Conservation (phyloP, 2,329 filamentous ascomycete species). For the Coniella lustricola region DNA sequence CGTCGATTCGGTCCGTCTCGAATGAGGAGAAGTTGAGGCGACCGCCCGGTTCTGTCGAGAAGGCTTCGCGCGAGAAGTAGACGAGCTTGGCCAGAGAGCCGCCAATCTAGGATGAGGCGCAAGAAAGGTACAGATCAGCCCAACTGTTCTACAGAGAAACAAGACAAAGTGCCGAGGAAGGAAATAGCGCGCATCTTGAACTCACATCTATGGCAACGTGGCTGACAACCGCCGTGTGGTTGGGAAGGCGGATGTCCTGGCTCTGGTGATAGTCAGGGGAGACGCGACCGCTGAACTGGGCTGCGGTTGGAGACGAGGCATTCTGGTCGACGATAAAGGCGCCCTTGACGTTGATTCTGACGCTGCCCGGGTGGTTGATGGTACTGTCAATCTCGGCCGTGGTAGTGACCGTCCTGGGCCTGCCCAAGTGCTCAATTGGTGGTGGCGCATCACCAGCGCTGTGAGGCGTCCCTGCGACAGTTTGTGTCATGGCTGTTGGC, state of each 20-base stretch:
- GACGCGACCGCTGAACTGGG: conserved; percentile 32
- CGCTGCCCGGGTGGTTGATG: conserved; percentile 58
- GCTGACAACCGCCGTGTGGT: conserved; percentile 91
- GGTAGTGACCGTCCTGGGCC: conserved; percentile 37
- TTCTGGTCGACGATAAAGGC: conserved; percentile 93
- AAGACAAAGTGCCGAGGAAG: no score
- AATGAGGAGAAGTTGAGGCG: conserved; percentile 93
- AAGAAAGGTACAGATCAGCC: background rate
- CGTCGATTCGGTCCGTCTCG: conserved; percentile 89
- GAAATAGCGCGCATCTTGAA: conserved; percentile 17
- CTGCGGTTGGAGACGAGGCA: conserved; percentile 40
- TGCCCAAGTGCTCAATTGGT: conserved; percentile 13
- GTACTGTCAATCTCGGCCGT: conserved; percentile 54
- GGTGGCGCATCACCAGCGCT: conserved; percentile 4
- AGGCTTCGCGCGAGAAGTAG: conserved; percentile 86
- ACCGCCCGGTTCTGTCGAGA: conserved; percentile 73
- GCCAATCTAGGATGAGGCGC: conserved; percentile 60
- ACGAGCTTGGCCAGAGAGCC: conserved; percentile 94
- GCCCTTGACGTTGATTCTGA: conserved; percentile 93
- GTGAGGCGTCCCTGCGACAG: background rate
- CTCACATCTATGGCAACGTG: conserved; percentile 94
- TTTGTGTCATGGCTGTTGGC: background rate
- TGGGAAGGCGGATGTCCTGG: conserved; percentile 90
- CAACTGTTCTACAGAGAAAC: background rate
- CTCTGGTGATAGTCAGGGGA: conserved; percentile 58